These are phyloP conservation scores for Catunica adiposa DNA, from an alignment of 2,329 filamentous ascomycete genomes.

Conservation along the genomic window DNA sequence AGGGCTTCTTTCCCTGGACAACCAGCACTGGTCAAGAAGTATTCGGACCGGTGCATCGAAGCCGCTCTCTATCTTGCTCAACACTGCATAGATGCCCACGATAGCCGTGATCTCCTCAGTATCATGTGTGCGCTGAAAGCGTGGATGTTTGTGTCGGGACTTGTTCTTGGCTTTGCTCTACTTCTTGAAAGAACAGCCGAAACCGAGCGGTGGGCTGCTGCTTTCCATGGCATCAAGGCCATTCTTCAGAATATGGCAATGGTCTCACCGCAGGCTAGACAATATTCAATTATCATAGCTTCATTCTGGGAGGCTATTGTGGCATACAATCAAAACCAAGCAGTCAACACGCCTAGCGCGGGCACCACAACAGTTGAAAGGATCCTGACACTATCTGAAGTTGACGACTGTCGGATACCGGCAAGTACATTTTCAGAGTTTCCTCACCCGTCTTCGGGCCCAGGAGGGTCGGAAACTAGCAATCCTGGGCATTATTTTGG, in stretches of 20 bases:
- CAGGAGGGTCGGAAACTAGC: not conserved
- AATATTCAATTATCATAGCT: slow-evolving; percentile 39
- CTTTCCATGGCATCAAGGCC: slow-evolving; percentile 33
- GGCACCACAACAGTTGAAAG: slow-evolving; percentile 4
- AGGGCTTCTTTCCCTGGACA: not conserved
- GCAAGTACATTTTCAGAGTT: too few species aligned
- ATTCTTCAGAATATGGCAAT: slow-evolving; percentile 32
- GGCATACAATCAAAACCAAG: slow-evolving; percentile 22
- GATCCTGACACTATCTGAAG: slow-evolving; percentile 4
- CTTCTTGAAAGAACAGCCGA: slow-evolving; percentile 5
- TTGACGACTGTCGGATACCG: not conserved
- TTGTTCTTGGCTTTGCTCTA: slow-evolving; percentile 15
- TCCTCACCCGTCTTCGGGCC: not conserved
- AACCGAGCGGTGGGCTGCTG: slow-evolving; percentile 16
- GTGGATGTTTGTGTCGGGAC: slow-evolving; percentile 15
- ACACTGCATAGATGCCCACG: slow-evolving; percentile 27
- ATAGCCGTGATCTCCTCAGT: slow-evolving; percentile 24
- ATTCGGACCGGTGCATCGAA: slow-evolving; percentile 32
- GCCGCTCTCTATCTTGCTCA: slow-evolving; percentile 34
- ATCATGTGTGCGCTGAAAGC: slow-evolving; percentile 36
- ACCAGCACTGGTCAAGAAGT: slow-evolving; percentile 9
- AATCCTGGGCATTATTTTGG: not conserved
- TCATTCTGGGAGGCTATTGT: slow-evolving; percentile 29
- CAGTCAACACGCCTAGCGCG: not conserved
- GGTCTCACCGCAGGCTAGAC: slow-evolving; percentile 37